Base-by-base conservation (phyloP, 2,329 filamentous ascomycete genomes). In the Ceratocystis destructans region DNA sequence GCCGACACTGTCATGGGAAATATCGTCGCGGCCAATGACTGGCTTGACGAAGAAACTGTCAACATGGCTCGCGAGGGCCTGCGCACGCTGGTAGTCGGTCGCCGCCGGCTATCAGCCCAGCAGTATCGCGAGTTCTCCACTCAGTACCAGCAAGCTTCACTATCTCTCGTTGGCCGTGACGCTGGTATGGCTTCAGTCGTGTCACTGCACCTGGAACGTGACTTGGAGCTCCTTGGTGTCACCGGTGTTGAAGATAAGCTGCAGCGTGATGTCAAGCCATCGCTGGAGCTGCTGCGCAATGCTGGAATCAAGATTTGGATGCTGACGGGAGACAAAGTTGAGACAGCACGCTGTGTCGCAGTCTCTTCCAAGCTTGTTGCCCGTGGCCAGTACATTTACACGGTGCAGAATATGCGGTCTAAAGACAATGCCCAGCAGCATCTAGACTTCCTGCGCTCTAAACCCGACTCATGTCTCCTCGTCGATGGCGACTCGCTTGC, bases 231-330 rank as follows among this genome's bases (percentile, higher is more conserved):
- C 5, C 82, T 97, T 1, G 94, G 94, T n/a, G 92, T 99, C 12
- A 99, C 94, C 0, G 94, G 94, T 69, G 94, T 99, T 0, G 95
- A 99, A 75, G 94, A 99, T 76, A 96, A 96, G 73, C 83, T 99
- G 12, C 94, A 99, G 74, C 87, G 87, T 69, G 91, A 97, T 72
- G 94, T 99, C 72, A 99, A 97, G 75, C 89, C 93, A 1, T 96
- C 91, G 0, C 81, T 99, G 5, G 95, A 99, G 75, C 83, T 99
- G 4, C 83, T 99, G 64, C 89, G 94, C 70, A 99, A 99, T 72
- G 94, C 94, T 0, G 94, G 94, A 31, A 94, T 99, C 77, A 97
- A 97, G 76, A 97, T 99, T 63, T 99, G 94, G 94, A 99, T 99
- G 94, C 80, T 99, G 74, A 99, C 94, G 0, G 94, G 94, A 61